Evolutionary conservation across 2,329 filamentous ascomycete genomes (phyloP), one percentile per base, ranked within the genome.

Genomic region (Diplodia intermedia): DNA sequence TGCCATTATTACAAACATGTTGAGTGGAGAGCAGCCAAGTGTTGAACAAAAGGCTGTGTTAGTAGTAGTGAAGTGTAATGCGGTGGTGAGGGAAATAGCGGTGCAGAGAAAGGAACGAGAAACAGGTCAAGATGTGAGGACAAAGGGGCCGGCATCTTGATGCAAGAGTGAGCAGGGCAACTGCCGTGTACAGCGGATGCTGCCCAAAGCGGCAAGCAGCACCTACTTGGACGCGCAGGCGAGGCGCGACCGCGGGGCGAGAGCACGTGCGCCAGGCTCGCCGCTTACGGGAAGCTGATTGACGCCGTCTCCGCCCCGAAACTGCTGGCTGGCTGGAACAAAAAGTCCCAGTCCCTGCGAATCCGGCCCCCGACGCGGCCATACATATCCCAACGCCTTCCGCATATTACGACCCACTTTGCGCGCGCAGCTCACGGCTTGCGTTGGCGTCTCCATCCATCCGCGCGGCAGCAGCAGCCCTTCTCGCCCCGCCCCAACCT

Each of bases 221-320:
- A 36, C 9, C 31, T 12, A 36, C 31, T 33, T 55, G 60, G 49
- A 67, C 54, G 43, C 49, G 65, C 33, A 26, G 26, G 33, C n/a
- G 18, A 65, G 61, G n/a, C 40, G 55, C 65, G 20, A 14, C 6
- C 31, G 20, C 23, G 36, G 43, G 43, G 54, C 65, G 38, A 53
- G n/a, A 52, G 43, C 65, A 61, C 65, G 54, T 67, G 54, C 43
- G 6, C 56, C 14, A 23, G 36, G 14, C 38, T 31, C 26, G 20
- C 56, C 56, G 7, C 9, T 49, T 61, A 26, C 14, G 56, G 56
- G 20, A 43, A 43, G 26, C 38, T 61, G 56, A 61, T 61, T 47
- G 56, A 49, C 8, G 26, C 26, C 26, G 26, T 26, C 26, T 26
- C 40, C 40, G 20, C 56, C 38, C 23, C 20, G 26, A 38, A 61